Evolutionary conservation across 805 yeast genomes (phyloP), one percentile per base, ranked within the genome.

Genomic region (Torulaspora microellipsoides): DNA sequence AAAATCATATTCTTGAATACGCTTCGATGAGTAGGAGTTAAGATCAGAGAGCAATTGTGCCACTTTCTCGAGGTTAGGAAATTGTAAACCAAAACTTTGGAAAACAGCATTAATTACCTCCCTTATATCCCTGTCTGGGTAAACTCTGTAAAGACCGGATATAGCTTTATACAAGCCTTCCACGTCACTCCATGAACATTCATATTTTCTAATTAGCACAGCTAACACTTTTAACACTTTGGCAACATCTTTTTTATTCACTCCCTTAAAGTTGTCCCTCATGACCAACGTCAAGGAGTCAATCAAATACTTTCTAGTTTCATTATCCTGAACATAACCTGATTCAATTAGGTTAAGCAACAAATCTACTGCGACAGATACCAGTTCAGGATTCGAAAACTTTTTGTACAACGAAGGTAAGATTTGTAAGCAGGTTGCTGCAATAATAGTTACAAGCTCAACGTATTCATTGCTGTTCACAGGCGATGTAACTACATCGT

Each of bases 1-100:
- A 61, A 82, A 91, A 64, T 93, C 95, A 34, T 84, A 81, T 50
- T 84, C 89, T 27, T 79, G 81, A 43, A 88, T 66, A 41, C 86
- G 72, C 29, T 66, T 76, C 1, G 60, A 58, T 0, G 89, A 78
- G 55, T 71, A 85, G 0, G 96, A 70, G 58, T 93, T 90, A 47
- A 91, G 67, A 31, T 80, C 88, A 1, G 65, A 65, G 11, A 87
- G 58, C n/a, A 88, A 60, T 0, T 56, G 54, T 1, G 83, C 76
- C 23, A 82, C 77, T 6, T 65, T 59, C 13, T 65, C 54, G 23
- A 75, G 67, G 2, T 69, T 71, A 1, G 58, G 53, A 43, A 77
- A 76, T 41, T 73, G 75, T 2, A 56, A 58, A 14, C 89, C 87
- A 40, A 91, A 70, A 15, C 77, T 75, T 1, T 55, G 53, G 50